Base-by-base conservation (phyloP, 176 grass and related monocot genomes). In the Ensete ventricosum region DNA sequence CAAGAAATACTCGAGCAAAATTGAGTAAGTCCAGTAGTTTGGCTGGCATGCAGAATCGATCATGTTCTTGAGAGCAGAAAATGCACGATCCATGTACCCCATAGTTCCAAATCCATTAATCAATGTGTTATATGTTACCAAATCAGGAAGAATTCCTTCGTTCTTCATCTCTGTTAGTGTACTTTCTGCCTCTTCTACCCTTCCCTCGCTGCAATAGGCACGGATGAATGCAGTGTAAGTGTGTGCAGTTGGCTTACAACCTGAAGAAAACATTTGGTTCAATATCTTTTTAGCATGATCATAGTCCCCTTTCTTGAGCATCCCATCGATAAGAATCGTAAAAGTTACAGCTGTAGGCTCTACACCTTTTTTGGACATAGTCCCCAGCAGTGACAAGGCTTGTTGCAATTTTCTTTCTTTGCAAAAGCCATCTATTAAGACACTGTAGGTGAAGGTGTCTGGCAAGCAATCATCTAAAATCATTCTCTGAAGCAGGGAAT, bases 321-420 rank as follows among this genome's bases (percentile, higher is more conserved):
- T 78, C 81, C 83, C 82, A 81, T 91, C 81, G 9, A 91, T 88
- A 53, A 88, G 77, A 81, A 85, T 85, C 25, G 85, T 85, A 81
- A 76, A 91, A 64, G 82, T 83, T 10, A 87, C 74, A 1, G 77
- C 74, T 0, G 80, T 83, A 58, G 83, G 85, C 60, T 83, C 79
- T 62, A 81, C 69, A 78, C 79, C 78, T 66, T 88, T 85, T 81
- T 83, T 59, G 20, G 72, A 69, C 89, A 91, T 91, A 51, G 83
- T 54, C 71, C 81, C 77, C 81, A 91, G 72, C 73, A 91, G 83
- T 22, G 70, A 74, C 64, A 83, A 58, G 64, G 77, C 85, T 71
- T 80, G 80, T 81, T 48, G 51, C 59, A 73, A 83, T 75, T 83
- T 81, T 67, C 82, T 83, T 29, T 23, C 79, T 63, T 84, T 85